Evolutionary conservation across 495 filamentous ascomycete species (phyloP), one percentile per base, ranked within the genome.

Genomic region (Penicillium steckii): DNA sequence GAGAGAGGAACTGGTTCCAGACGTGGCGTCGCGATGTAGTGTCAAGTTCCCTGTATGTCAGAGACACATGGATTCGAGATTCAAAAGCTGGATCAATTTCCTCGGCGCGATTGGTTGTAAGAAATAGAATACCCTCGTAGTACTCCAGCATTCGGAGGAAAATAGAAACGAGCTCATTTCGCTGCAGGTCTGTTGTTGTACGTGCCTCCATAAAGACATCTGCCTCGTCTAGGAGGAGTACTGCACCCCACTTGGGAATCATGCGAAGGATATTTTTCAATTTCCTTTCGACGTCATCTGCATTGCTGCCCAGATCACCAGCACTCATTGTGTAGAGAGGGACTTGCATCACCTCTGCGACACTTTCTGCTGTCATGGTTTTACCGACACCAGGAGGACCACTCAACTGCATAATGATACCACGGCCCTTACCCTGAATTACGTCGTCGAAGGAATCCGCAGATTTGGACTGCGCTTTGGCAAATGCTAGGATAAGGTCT

Each of bases 61-160:
- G 55, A 3, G 65, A 66, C 17, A 82, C 61, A 52, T 82, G 74
- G 48, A 83, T 78, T 3, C 77, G 74, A 9, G 72, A 75, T 43
- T 74, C 66, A 52, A 84, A 79, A 1, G 78, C 78, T 0, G 67
- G 54, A 25, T 83, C 80, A 50, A 84, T 76, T 27, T 69, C 56
- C 5, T 69, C 62, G 13, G 74, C 64, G 4, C 77, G 74, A 57
- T 83, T 85, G 25, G 78, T 83, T 0, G 80, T 82, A 40, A 84
- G 75, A 67, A 85, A 84, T 52, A 85, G 67, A 48, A 85, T 81
- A 21, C 85, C 84, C 61, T 80, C 72, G 69, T 78, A 58, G 69
- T 83, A 79, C 55, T 81, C 70, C 44, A 83, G 49, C 67, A 81
- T 53, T 47, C 78, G 65, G 27, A 80, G 57, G 62, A 80, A 82